Evolutionary conservation across 2,329 filamentous ascomycete species (phyloP), one percentile per base, ranked within the genome.

Genomic region (Sporothrix schenckii): DNA sequence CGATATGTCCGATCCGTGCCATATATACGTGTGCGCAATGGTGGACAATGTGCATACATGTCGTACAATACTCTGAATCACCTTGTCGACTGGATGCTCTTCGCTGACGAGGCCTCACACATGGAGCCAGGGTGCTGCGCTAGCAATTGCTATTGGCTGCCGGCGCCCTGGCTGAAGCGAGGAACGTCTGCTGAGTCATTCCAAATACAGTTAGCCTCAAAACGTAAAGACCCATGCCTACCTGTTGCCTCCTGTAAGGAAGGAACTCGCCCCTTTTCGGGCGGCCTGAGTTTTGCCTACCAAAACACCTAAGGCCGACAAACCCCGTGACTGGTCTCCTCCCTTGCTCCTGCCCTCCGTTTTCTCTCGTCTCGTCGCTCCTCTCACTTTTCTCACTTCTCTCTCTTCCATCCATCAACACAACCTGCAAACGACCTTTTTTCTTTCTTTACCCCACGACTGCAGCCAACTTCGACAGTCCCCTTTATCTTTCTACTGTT

Each of bases 391-490:
- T 50, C 21, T 14, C 69, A 16, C 16, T 39, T 24, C 14, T 47
- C 30, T 30, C 56, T 41, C 41, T 52, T 52, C 44, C 34, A 41
- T 24, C 41, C 73, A 72, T 72, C 72, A 68, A 53, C 72, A 71
- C 58, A 69, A 73, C 47, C 70, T 72, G 68, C 66, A 72, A 72
- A 68, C 61, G 47, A 44, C 53, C 34, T 71, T 69, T 72, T 74
- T 50, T 72, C 24, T 72, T 74, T 74, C 74, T 74, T 72, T 74
- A 71, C 68, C 67, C 69, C n/a, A 69, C 74, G 77, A 74, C 74
- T 76, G 76, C 77, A 79, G 74, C 77, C 77, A 78, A 78, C 77
- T 77, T 79, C 76, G 76, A 72, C 71, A 73, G 76, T 73, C 27
- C 49, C 61, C 24, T 60, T 61, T 11, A 30, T 53, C 24, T 67